Conservation (phyloP, 768 basidiomycete species). For the Amanita rubescens region DNA sequence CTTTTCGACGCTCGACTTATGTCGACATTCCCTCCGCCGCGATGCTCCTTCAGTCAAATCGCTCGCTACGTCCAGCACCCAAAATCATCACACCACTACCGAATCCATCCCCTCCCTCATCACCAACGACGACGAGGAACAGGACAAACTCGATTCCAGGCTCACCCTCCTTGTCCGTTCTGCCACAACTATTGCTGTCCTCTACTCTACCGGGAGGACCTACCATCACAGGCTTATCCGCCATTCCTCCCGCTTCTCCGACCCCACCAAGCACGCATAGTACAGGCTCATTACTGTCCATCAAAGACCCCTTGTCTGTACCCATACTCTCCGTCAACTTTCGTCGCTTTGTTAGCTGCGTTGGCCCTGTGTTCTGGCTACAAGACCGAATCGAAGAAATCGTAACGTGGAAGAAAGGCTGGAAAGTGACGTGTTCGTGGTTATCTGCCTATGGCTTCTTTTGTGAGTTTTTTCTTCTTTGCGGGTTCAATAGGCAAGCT, state of each 20-base stretch:
- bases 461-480: constrained; percentile 43
- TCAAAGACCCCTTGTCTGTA: constrained; percentile 65
- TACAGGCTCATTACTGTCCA: constrained; percentile 29
- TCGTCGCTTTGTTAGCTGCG: constrained; percentile 66
- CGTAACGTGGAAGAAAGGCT: constrained; percentile 72
- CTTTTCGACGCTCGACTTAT: background rate
- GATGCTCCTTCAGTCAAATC: background rate
- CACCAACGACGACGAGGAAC: constrained; percentile 17
- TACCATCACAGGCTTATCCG: background rate
- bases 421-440: constrained; percentile 67
- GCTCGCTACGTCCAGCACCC: constrained; percentile 29
- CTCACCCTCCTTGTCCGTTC: constrained; percentile 26
- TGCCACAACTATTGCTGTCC: constrained; percentile 32
- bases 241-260: background rate
- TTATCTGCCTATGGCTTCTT: constrained; percentile 72
- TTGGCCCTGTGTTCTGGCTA: constrained; percentile 82
- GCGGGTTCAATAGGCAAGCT: no score
- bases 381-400: constrained; percentile 86
- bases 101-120: constrained; percentile 26
- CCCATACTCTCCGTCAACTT: constrained; percentile 77
- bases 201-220: constrained; percentile 18
- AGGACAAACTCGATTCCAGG: constrained; percentile 16
- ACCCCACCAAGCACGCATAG: background rate
- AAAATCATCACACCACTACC: constrained; percentile 32
- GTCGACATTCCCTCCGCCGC: background rate